A percentile compares a stretch with the other conserved stretches of the same genome.
These are phyloP conservation scores for Tephrocybe rancida DNA, from an alignment of 768 basidiomycete genomes.

Conservation along the genomic window DNA sequence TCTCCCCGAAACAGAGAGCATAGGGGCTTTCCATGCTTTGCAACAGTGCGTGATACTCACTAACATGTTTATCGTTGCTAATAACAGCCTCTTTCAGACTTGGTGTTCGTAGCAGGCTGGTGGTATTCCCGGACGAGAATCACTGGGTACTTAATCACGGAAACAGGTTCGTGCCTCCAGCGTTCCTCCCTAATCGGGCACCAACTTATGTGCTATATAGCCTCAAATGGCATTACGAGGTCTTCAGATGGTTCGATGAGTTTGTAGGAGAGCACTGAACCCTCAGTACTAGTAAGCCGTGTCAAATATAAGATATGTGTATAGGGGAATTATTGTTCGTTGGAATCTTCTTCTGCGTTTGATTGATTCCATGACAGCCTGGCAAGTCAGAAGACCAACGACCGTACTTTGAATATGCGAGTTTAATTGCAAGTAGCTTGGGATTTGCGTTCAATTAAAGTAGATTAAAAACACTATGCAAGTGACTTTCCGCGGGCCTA, in stretches of 20 bases:
- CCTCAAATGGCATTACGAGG: conserved; percentile 94
- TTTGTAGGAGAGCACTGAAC: conserved; percentile 48
- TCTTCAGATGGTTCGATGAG: conserved; percentile 87
- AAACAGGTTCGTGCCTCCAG: conserved; percentile 53
- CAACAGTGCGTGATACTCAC: conserved; percentile 61
- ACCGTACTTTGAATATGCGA: no score
- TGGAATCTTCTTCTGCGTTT: no score
- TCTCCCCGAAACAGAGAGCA: conserved; percentile 82
- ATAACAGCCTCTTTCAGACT: conserved; percentile 41
- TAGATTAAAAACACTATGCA: no score
- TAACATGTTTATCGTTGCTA: background rate
- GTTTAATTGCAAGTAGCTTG: no score
- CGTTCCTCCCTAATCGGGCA: background rate
- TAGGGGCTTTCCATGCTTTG: conserved; percentile 83
- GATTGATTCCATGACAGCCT: no score
- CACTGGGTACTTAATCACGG: conserved; percentile 88
- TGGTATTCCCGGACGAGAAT: conserved; percentile 90
- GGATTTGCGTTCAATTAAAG: no score
- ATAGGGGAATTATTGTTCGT: no score
- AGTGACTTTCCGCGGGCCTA: no score
- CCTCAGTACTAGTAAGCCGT: no score
- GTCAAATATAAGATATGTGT: no score
- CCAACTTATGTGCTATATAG: conserved; percentile 32
- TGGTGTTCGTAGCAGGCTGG: conserved; percentile 71
- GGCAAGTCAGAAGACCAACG: no score